Conservation (phyloP, 2,329 filamentous ascomycete genomes). For the Incumbomyces lentus region DNA sequence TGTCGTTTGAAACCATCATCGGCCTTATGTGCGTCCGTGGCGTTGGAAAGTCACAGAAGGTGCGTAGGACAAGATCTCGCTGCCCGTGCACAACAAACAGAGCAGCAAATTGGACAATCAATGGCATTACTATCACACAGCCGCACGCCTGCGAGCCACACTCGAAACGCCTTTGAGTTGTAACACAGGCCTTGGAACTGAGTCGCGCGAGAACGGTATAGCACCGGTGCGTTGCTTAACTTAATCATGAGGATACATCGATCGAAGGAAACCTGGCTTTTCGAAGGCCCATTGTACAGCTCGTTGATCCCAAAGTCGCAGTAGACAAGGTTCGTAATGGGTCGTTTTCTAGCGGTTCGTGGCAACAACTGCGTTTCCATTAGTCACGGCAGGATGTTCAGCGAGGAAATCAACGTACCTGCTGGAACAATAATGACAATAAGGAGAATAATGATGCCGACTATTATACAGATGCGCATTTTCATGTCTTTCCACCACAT, state of each 20-base stretch:
- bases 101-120: too few relatives aligned
- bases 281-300: slow-evolving; percentile 3
- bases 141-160: not conserved
- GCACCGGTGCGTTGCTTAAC: not conserved
- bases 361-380: slow-evolving; percentile 17
- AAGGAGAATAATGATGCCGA: slow-evolving; percentile 82
- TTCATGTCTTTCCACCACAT: slow-evolving; percentile 99
- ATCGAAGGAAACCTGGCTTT: not conserved
- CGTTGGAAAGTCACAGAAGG: too few relatives aligned
- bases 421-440: slow-evolving; percentile 88
- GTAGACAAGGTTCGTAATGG: slow-evolving; percentile 9
- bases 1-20: too few relatives aligned
- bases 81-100: not conserved
- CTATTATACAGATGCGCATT: slow-evolving; percentile 95
- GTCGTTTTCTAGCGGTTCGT: slow-evolving; percentile 12
- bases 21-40: too few relatives aligned
- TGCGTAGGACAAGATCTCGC: not conserved
- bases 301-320: slow-evolving; percentile 7
- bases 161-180: slow-evolving; percentile 3
- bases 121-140: slow-evolving; percentile 7
- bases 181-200: slow-evolving; percentile 2
- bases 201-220: too few relatives aligned
- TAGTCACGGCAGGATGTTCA: not conserved
- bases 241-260: slow-evolving; percentile 3
- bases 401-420: slow-evolving; percentile 48